Percentiles rank a stretch among this genome's conserved stretches.
Evolutionary conservation across 495 filamentous ascomycete species (phyloP).

Genomic region (Podospora australis): DNA sequence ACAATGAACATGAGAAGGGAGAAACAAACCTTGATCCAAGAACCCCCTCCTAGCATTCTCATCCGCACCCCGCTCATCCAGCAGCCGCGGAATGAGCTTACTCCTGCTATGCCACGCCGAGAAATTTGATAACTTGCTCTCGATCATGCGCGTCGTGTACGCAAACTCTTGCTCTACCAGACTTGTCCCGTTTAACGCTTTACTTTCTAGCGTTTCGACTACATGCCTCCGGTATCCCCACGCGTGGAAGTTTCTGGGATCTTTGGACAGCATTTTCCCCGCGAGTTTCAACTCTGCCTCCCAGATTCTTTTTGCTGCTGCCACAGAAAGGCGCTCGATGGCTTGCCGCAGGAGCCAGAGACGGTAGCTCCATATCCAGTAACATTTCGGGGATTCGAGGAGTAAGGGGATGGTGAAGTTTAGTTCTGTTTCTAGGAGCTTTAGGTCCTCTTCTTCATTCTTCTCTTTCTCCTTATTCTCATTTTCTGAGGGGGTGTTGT

Average conservation of each 20-base stretch:
- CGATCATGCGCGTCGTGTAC: slow-evolving; percentile 86
- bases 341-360: slow-evolving; percentile 74
- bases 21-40: slow-evolving; percentile 59
- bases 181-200: slow-evolving; percentile 42
- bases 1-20: neutral
- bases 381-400: slow-evolving; percentile 86
- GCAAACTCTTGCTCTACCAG: slow-evolving; percentile 76
- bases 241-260: slow-evolving; percentile 92
- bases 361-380: slow-evolving; percentile 99
- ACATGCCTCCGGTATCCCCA: slow-evolving; percentile 87
- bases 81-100: slow-evolving; percentile 67
- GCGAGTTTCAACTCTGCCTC: slow-evolving; percentile 73
- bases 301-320: slow-evolving; percentile 62
- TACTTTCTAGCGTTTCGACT: slow-evolving; percentile 59
- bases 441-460: slow-evolving; percentile 25
- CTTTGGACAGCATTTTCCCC: slow-evolving; percentile 75
- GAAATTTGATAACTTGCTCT: slow-evolving; percentile 80
- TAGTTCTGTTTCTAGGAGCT: slow-evolving; percentile 56
- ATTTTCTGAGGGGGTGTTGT: neutral
- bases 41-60: slow-evolving; percentile 57
- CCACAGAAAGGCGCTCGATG: slow-evolving; percentile 50
- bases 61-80: slow-evolving; percentile 61
- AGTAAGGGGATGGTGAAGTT: slow-evolving; percentile 77
- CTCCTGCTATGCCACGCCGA: slow-evolving; percentile 93
- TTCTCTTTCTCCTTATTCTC: slow-evolving; percentile 9